These are phyloP conservation scores for Anaeromyces robustus DNA, from an alignment of 192 early-diverging fungal species.

Conservation along the genomic window DNA sequence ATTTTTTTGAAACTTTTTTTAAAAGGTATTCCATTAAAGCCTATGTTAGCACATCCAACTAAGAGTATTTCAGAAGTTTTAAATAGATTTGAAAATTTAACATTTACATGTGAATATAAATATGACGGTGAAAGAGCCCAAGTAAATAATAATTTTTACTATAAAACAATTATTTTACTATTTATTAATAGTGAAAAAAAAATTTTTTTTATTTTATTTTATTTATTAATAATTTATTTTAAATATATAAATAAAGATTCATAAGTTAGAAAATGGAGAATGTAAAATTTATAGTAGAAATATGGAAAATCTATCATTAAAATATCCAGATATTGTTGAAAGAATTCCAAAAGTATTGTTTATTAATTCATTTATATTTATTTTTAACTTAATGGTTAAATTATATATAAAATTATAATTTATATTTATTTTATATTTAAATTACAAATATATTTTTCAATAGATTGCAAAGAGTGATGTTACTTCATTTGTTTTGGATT, in stretches of 20 bases:
- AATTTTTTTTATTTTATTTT: background rate
- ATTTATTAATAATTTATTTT: background rate
- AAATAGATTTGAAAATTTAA: constrained; percentile 78
- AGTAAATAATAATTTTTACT: constrained; percentile 14
- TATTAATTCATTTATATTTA: too few relatives aligned
- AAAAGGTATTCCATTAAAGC: constrained; percentile 87
- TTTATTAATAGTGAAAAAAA: background rate
- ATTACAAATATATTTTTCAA: background rate
- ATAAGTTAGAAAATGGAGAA: constrained; percentile 56
- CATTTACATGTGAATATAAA: constrained; percentile 96
- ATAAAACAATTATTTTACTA: too few relatives aligned
- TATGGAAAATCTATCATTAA: constrained; percentile 79
- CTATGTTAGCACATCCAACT: constrained; percentile 98
- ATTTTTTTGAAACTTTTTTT: background rate
- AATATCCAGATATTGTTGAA: constrained; percentile 87
- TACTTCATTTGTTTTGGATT: constrained; percentile 87
- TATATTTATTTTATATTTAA: too few relatives aligned
- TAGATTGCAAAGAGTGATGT: constrained; percentile 39
- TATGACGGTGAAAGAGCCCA: constrained; percentile 95
- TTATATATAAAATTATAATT: too few relatives aligned
- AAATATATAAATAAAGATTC: constrained; percentile 48
- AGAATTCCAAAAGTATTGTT: constrained; percentile 51
- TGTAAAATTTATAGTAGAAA: constrained; percentile 85
- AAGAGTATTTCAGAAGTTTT: constrained; percentile 83
- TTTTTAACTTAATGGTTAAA: too few relatives aligned